Conservation (phyloP, 2,329 filamentous ascomycete species). For the Fusarium nygamai region DNA sequence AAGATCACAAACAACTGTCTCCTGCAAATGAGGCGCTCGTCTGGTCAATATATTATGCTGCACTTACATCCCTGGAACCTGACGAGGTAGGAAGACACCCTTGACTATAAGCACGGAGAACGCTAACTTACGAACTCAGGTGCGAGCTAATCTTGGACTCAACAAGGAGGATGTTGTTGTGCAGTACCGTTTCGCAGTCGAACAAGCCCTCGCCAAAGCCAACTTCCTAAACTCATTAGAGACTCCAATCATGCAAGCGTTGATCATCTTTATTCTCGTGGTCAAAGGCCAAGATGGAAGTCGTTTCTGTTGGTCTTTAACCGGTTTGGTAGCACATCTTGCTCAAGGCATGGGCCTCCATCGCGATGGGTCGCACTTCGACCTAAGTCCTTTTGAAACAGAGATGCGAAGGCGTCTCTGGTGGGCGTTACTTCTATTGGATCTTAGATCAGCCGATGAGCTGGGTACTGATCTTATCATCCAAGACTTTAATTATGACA, state of each 20-base stretch:
- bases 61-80: conserved; percentile 68
- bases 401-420: conserved; percentile 70
- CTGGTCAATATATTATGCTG: conserved; percentile 70
- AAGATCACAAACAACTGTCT: conserved; percentile 66
- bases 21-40: conserved; percentile 69
- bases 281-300: conserved; percentile 59
- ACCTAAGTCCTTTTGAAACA: conserved; percentile 65
- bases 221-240: conserved; percentile 68
- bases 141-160: conserved; percentile 54
- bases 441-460: conserved; percentile 65
- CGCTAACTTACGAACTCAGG: conserved; percentile 16
- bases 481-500: conserved; percentile 56
- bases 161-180: conserved; percentile 56
- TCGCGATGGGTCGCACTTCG: conserved; percentile 61
- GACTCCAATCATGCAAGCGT: conserved; percentile 66
- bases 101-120: neutral
- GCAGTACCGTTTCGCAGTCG: conserved; percentile 63
- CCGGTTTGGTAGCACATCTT: conserved; percentile 66
- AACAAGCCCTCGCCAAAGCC: conserved; percentile 66
- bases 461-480: conserved; percentile 60
- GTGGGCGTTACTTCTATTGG: conserved; percentile 68
- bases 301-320: conserved; percentile 69
- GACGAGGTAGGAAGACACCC: conserved; percentile 58
- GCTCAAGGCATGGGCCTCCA: conserved; percentile 70
- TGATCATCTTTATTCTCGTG: conserved; percentile 64